Conservation (phyloP, 495 filamentous ascomycete genomes). For the Sabuloglossum arenarium region DNA sequence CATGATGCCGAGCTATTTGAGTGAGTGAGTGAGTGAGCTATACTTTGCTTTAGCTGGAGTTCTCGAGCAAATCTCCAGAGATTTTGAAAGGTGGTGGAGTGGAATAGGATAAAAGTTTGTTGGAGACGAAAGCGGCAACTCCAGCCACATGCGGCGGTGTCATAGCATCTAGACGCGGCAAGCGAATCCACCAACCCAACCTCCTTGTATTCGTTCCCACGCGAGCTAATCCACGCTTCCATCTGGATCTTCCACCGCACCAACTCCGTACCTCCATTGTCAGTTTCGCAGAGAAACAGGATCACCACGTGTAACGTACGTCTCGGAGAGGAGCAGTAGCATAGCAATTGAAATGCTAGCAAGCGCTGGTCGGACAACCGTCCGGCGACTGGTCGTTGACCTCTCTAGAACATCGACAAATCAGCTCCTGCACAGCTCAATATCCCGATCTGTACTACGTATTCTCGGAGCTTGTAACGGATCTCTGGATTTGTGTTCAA, state of each 20-base stretch:
- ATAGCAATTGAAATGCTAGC: not conserved
- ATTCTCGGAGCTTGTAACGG: not conserved
- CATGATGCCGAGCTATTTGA: conserved; percentile 47
- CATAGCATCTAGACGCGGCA: not conserved
- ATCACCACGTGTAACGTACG: not conserved
- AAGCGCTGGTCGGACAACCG: not conserved
- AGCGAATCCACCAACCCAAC: too few relatives aligned
- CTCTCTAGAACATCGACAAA: not conserved
- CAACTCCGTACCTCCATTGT: too few relatives aligned
- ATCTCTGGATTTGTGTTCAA: not conserved
- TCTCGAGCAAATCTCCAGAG: not conserved
- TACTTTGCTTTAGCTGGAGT: not conserved
- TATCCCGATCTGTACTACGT: not conserved
- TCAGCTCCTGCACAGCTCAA: not conserved
- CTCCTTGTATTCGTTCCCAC: not conserved
- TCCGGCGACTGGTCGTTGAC: not conserved
- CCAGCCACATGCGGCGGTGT: not conserved
- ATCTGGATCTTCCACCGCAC: not conserved
- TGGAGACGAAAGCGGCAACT: not conserved
- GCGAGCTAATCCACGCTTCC: not conserved
- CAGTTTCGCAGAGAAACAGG: too few relatives aligned
- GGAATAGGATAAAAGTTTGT: too few relatives aligned
- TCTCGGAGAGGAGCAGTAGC: not conserved
- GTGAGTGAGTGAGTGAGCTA: conserved; percentile 21
- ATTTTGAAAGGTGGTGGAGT: not conserved